Evolutionary conservation across 352 stramenopile genomes (phyloP), one percentile per base, ranked within the genome.

Genomic region (Phytophthora fragariae): DNA sequence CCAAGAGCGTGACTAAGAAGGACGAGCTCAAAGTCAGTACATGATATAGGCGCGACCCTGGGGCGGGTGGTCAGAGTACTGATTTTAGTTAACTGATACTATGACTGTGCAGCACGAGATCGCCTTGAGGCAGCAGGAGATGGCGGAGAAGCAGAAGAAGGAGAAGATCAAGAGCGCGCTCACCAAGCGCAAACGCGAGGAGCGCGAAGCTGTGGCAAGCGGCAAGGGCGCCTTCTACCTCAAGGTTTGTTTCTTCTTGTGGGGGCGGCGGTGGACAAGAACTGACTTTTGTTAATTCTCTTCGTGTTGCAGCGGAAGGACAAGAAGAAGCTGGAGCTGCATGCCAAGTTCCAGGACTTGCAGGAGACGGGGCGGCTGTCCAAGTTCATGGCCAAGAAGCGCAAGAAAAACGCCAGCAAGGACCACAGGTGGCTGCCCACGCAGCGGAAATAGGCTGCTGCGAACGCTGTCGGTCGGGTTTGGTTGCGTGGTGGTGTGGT

Each of bases 321-420:
- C 83, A 96, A 97, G 86, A 97, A 97, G 68, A 93, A 91, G 66
- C 50, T 98, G 35, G 92, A 97, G 75, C 80, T 98, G 29, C 84
- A 97, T 31, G 83, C 93, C 78, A 96, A 97, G 68, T 98, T 97
- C 82, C 85, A 98, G 67, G 90, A 96, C 58, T 73, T 98, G 31
- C 84, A 96, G 68, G 88, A 96, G 50, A 89, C 82, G 17, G 93
- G 93, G n/a, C 91, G 87, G 52, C 74, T 98, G 56, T 92, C 89
- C 57, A 98, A 97, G 73, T 98, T 97, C 68, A 95, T 98, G 91
- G 91, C 93, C 58, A 98, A 97, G 76, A 97, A 97, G 67, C 85
- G 93, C 58, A 97, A 97, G 83, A 97, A 97, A 82, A 98, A 98
- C 72, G 92, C 93, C 52, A 95, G 89, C 76, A 98, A 98, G 64